These are phyloP conservation scores for Salix brachista DNA, from an alignment of 345 rosid genomes.

Conservation along the genomic window DNA sequence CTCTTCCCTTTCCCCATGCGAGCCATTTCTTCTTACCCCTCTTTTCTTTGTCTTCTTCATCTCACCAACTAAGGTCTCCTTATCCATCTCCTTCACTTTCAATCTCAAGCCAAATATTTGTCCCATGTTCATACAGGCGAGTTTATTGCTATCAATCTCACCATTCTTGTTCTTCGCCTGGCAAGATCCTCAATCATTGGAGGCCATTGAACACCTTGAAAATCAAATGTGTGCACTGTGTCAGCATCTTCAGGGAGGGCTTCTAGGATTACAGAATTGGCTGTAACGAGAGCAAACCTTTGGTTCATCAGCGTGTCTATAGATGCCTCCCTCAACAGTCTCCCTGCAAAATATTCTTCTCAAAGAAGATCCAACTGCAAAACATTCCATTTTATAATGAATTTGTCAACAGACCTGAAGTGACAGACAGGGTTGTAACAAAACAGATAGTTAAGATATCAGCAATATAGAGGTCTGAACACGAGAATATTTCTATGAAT, in stretches of 20 bases:
- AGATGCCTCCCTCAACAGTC: constrained; percentile 13
- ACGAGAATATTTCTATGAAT: background rate
- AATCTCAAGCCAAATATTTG: constrained; percentile 24
- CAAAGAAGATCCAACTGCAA: background rate
- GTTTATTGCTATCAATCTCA: constrained; percentile 24
- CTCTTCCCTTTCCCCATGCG: constrained; percentile 31
- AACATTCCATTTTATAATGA: background rate
- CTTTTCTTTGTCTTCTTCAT: constrained; percentile 9
- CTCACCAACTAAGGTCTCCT: constrained; percentile 23
- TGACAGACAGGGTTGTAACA: background rate
- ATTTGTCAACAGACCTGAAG: background rate
- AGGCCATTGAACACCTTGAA: constrained; percentile 45
- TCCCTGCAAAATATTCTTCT: background rate
- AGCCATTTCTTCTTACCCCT: constrained; percentile 23
- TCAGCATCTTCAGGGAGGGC: constrained; percentile 25
- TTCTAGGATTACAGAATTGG: constrained; percentile 40
- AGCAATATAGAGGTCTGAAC: background rate
- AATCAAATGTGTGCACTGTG: constrained; percentile 30
- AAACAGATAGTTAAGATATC: background rate
- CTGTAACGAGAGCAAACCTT: constrained; percentile 42
- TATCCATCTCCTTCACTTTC: constrained; percentile 25
- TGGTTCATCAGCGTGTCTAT: background rate
- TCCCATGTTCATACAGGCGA: constrained; percentile 20
- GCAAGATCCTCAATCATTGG: constrained; percentile 31
- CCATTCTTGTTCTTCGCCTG: constrained; percentile 5